Percentiles rank a stretch among this genome's conserved stretches.
phyloP scores from a whole-genome alignment of 2,329 filamentous ascomycete species.

The Fusarium aywerte region DNA sequence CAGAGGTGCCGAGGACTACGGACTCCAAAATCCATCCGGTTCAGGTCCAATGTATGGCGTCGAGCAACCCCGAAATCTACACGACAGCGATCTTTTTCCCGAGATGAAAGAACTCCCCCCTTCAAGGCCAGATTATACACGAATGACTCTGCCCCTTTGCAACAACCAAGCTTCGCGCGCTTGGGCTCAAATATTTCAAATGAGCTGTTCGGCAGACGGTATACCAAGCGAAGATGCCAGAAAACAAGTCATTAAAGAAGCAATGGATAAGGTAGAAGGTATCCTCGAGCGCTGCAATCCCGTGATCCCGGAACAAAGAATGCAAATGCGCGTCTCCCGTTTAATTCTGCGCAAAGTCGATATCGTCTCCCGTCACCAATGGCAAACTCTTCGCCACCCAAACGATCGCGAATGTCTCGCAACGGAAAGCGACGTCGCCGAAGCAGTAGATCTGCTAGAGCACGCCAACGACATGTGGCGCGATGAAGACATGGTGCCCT shows the following conservation, averaged over 20 bases:
- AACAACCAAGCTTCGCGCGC: conserved; percentile 59
- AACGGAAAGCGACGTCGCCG: conserved; percentile 49
- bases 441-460: conserved; percentile 52
- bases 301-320: conserved; percentile 58
- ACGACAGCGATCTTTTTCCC: conserved; percentile 63
- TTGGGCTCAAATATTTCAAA: conserved; percentile 40
- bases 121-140: conserved; percentile 63
- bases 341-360: conserved; percentile 54
- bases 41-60: conserved; percentile 51
- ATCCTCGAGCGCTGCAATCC: conserved; percentile 59
- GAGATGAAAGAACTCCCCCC: conserved; percentile 59
- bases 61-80: conserved; percentile 65
- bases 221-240: conserved; percentile 49
- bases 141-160: conserved; percentile 67
- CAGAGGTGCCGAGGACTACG: conserved; percentile 66
- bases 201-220: conserved; percentile 27
- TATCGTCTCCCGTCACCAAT: conserved; percentile 61
- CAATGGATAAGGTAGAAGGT: not conserved
- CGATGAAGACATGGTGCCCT: conserved; percentile 54
- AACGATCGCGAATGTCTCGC: conserved; percentile 36
- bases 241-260: conserved; percentile 51
- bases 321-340: conserved; percentile 45
- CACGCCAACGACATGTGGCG: conserved; percentile 43
- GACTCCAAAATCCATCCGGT: conserved; percentile 46
- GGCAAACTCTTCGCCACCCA: conserved; percentile 43